These are phyloP conservation scores for Podospora bellae-mahoneyi DNA, from an alignment of 495 filamentous ascomycete species.

Conservation along the genomic window DNA sequence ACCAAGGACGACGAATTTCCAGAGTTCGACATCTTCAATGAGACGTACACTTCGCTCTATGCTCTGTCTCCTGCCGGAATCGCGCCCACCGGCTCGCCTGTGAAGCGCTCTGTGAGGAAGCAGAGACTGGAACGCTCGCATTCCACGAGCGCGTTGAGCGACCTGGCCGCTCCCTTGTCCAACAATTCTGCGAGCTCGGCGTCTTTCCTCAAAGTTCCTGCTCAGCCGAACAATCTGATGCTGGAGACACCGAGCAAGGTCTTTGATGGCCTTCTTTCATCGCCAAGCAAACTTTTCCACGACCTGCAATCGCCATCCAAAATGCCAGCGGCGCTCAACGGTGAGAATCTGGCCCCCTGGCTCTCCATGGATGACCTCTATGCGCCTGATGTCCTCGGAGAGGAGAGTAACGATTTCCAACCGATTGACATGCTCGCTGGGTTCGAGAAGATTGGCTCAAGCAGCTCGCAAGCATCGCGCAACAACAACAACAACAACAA, in stretches of 20 bases:
- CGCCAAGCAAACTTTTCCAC: slow-evolving; percentile 56
- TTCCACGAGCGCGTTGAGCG: slow-evolving; percentile 60
- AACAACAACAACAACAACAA: slow-evolving; percentile 1
- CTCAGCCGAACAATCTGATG: slow-evolving; percentile 38
- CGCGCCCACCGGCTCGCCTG: slow-evolving; percentile 61
- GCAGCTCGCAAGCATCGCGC: slow-evolving; percentile 28
- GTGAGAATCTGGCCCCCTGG: slow-evolving; percentile 45
- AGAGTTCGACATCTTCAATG: slow-evolving; percentile 72
- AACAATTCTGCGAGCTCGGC: slow-evolving; percentile 47
- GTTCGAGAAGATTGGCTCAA: slow-evolving; percentile 81
- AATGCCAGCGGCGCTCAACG: slow-evolving; percentile 36
- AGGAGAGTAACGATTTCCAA: slow-evolving; percentile 59
- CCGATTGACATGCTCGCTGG: slow-evolving; percentile 83
- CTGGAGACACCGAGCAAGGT: slow-evolving; percentile 55
- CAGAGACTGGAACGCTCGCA: slow-evolving; percentile 55
- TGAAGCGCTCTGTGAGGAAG: slow-evolving; percentile 68
- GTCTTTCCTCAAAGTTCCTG: slow-evolving; percentile 45
- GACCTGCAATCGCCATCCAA: slow-evolving; percentile 46
- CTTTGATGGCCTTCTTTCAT: slow-evolving; percentile 47
- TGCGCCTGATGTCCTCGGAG: slow-evolving; percentile 45
- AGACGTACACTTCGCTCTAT: slow-evolving; percentile 48
- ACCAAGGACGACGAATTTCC: slow-evolving; percentile 47
- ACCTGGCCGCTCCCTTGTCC: slow-evolving; percentile 53
- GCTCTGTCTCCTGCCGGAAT: slow-evolving; percentile 35
- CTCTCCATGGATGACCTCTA: slow-evolving; percentile 53